phyloP scores from a whole-genome alignment of 257 asterid genomes.

The Eucommia ulmoides region DNA sequence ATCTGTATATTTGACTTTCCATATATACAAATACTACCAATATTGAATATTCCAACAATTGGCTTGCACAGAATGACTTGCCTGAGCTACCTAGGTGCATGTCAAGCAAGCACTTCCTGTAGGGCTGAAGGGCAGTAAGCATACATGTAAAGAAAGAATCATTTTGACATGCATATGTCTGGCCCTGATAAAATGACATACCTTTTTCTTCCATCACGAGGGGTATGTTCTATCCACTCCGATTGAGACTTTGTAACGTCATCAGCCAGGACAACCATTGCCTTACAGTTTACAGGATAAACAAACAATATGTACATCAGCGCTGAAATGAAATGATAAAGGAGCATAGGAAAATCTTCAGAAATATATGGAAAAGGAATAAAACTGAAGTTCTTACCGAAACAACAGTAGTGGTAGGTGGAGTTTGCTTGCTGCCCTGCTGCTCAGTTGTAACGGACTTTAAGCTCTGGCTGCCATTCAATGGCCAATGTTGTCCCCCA shows the following conservation, averaged over 20 bases:
- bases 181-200: conserved; percentile 21
- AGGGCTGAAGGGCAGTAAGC: no score
- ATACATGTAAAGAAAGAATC: no score
- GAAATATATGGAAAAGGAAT: not conserved
- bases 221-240: conserved; percentile 60
- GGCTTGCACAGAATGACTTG: no score
- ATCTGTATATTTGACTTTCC: no score
- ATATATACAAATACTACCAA: no score
- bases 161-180: no score
- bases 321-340: conserved; percentile 7
- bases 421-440: conserved; percentile 34
- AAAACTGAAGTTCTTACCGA: conserved; percentile 18
- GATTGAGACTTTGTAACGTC: conserved; percentile 21
- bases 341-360: not conserved
- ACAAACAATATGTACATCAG: not conserved
- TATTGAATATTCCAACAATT: no score
- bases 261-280: conserved; percentile 19
- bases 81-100: no score
- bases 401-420: conserved; percentile 21
- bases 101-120: no score
- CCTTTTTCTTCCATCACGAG: conserved; percentile 69
- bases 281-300: conserved; percentile 33
- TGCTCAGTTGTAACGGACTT: conserved; percentile 38
- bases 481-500: conserved; percentile 57
- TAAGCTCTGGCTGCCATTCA: conserved; percentile 44